Evolutionary conservation across 305 asterid species (phyloP).

Genomic region (Fraxinus floribunda): DNA sequence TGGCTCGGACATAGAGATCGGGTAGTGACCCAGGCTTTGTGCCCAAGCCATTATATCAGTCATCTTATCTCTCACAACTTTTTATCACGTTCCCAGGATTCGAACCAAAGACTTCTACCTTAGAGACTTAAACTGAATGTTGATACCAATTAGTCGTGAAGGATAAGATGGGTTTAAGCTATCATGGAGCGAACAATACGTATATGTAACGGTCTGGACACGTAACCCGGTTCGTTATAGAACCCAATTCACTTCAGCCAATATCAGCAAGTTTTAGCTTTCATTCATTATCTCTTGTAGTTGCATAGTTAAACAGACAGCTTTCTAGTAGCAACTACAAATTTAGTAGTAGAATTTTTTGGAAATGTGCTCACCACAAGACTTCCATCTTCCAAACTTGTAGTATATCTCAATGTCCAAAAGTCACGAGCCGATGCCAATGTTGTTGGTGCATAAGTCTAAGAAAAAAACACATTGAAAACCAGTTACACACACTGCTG

Average conservation of each 20-base stretch:
- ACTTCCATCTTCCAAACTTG: slow-evolving; percentile 89
- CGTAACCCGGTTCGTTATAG: not conserved
- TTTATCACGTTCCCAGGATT: not conserved
- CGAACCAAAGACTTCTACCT: not conserved
- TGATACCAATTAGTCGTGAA: not conserved
- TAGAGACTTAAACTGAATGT: not conserved
- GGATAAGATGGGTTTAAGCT: not conserved
- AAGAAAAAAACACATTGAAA: slow-evolving; percentile 4
- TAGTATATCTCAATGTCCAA: slow-evolving; percentile 81
- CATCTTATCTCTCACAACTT: not conserved
- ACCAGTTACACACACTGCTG: not conserved
- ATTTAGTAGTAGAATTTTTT: not conserved
- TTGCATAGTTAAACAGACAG: not conserved
- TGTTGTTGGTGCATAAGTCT: slow-evolving; percentile 96
- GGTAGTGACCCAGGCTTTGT: not conserved
- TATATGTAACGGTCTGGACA: not conserved
- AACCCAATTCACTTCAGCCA: not conserved
- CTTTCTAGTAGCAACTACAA: not conserved
- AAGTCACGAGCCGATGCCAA: slow-evolving; percentile 96
- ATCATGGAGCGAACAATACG: not conserved
- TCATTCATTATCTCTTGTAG: not conserved
- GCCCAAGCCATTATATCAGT: not conserved
- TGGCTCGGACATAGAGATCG: not conserved
- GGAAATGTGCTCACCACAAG: slow-evolving; percentile 46
- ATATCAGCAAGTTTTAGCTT: not conserved